Percentiles rank a stretch among this genome's conserved stretches.
Conservation (phyloP, 2,329 filamentous ascomycete species). For the Colletotrichum brevisporum region DNA sequence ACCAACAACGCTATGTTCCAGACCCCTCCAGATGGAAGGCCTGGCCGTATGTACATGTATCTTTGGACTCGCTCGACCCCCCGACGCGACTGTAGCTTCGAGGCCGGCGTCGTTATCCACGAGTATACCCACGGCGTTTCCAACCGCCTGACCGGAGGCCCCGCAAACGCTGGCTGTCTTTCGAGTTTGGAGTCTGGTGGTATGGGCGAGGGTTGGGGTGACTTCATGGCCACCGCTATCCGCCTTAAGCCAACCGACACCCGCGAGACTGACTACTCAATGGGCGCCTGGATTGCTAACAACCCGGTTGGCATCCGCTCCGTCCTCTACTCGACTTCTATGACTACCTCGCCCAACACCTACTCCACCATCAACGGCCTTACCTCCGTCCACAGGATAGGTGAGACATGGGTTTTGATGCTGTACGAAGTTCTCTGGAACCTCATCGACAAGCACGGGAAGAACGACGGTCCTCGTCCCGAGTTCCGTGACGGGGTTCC, state of each 20-base stretch:
- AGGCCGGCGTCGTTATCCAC: conserved; percentile 72
- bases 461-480: conserved; percentile 59
- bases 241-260: conserved; percentile 62
- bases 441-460: conserved; percentile 69
- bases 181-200: conserved; percentile 63
- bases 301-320: conserved; percentile 60
- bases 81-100: conserved; percentile 68
- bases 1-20: conserved; percentile 61
- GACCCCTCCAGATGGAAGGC: conserved; percentile 54
- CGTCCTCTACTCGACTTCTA: conserved; percentile 66
- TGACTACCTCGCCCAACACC: conserved; percentile 63
- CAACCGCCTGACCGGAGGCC: conserved; percentile 71
- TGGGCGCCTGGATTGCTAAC: conserved; percentile 66
- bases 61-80: conserved; percentile 65
- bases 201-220: conserved; percentile 72
- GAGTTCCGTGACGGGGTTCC: conserved; percentile 62
- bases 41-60: conserved; percentile 68
- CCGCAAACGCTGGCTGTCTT: conserved; percentile 66
- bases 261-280: conserved; percentile 59
- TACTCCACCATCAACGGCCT: conserved; percentile 60
- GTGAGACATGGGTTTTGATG: conserved; percentile 70
- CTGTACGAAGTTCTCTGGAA: conserved; percentile 73
- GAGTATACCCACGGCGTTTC: conserved; percentile 71
- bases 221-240: conserved; percentile 68
- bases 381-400: conserved; percentile 61